Conservation (phyloP, 306 rosid genomes). For the Prunus dulcis region DNA sequence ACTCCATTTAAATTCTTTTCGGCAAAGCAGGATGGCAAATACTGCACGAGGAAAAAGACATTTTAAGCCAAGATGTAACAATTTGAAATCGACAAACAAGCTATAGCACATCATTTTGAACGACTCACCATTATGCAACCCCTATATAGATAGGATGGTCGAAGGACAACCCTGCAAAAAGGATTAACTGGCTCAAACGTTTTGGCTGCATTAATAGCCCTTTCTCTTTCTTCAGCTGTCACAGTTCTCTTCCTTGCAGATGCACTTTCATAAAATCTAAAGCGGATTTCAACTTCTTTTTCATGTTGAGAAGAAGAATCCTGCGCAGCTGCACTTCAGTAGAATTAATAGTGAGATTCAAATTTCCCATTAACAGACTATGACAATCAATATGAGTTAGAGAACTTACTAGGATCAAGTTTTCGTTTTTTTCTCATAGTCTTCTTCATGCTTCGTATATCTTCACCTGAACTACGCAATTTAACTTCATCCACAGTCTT, state of each 20-base stretch:
- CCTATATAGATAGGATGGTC: conserved; percentile 91
- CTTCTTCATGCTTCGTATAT: conserved; percentile 38
- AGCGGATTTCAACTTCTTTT: conserved; percentile 68
- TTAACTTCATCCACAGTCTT: conserved; percentile 63
- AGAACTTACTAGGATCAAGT: conserved; percentile 49
- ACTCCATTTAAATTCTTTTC: conserved; percentile 83
- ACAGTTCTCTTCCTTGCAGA: conserved; percentile 95
- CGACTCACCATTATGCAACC: conserved; percentile 94
- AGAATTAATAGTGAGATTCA: conserved; percentile 19
- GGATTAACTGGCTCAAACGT: conserved; percentile 85
- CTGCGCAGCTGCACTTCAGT: conserved; percentile 52
- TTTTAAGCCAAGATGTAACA: conserved; percentile 4
- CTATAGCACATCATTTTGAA: conserved; percentile 9
- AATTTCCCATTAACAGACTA: conserved; percentile 1
- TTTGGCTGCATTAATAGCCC: conserved; percentile 74
- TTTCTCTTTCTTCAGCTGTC: conserved; percentile 96
- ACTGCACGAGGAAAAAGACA: conserved; percentile 43
- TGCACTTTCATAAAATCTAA: conserved; percentile 92
- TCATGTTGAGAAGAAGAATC: conserved; percentile 57
- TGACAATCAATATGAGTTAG: neutral
- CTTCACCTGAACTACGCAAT: conserved; percentile 47
- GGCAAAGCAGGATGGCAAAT: conserved; percentile 96
- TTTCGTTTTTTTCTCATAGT: conserved; percentile 64
- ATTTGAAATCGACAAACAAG: conserved; percentile 11
- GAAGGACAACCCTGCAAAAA: conserved; percentile 86